phyloP scores from a whole-genome alignment of 768 basidiomycete genomes.

The Leccinum rimulosum region DNA sequence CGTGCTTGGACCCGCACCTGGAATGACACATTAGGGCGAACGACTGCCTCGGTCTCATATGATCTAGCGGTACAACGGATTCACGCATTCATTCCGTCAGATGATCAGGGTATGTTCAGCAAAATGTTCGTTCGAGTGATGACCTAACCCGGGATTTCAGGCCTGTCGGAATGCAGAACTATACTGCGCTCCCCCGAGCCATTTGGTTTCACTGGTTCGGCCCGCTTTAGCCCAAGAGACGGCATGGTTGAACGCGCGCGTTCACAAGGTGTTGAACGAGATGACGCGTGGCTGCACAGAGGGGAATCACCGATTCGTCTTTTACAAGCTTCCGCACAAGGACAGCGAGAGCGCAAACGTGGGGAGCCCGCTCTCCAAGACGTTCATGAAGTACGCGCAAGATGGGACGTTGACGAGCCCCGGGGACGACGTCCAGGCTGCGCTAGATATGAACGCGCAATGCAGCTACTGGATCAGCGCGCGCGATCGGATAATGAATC shows the following conservation, averaged over 20 bases:
- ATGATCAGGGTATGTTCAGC: conserved; percentile 28
- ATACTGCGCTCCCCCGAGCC: conserved; percentile 49
- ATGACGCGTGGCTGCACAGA: too few species aligned
- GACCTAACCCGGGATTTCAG: conserved; percentile 7
- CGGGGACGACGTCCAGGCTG: too few species aligned
- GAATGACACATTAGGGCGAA: conserved; percentile 66
- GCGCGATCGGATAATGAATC: too few species aligned
- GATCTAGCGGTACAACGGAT: conserved; percentile 49
- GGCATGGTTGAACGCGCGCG: conserved; percentile 52
- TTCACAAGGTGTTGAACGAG: too few species aligned
- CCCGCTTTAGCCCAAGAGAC: conserved; percentile 57
- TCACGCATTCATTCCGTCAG: conserved; percentile 38
- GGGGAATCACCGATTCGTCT: too few species aligned
- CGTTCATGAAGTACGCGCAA: too few species aligned
- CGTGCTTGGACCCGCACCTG: conserved; percentile 69
- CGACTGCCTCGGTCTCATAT: conserved; percentile 54
- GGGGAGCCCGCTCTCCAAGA: too few species aligned
- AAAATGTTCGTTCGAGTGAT: not conserved
- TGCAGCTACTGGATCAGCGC: too few species aligned
- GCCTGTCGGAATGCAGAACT: conserved; percentile 24
- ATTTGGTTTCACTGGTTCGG: conserved; percentile 45
- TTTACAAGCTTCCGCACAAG: too few species aligned
- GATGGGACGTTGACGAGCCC: too few species aligned
- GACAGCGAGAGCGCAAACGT: too few species aligned
- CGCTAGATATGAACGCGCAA: too few species aligned